Evolutionary conservation across 73 alveolate species (phyloP).

Genomic region (Blepharisma japonicum): DNA sequence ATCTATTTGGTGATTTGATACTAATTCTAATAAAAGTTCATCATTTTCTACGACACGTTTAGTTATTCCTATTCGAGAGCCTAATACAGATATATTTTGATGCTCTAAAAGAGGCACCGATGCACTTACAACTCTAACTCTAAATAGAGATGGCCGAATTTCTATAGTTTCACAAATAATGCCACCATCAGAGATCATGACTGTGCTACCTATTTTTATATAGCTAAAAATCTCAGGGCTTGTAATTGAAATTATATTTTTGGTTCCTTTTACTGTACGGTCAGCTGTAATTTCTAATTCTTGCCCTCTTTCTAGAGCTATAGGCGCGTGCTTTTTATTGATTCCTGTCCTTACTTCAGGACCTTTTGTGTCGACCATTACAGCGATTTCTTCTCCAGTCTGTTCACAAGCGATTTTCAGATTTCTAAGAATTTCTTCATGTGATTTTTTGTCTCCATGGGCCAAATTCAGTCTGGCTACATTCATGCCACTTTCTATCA

Average conservation of each 20-base stretch:
- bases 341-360: slow-evolving; percentile 88
- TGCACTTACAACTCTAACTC: slow-evolving; percentile 53
- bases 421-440: slow-evolving; percentile 42
- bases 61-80: slow-evolving; percentile 77
- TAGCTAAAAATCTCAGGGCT: slow-evolving; percentile 57
- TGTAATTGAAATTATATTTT: slow-evolving; percentile 61
- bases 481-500: slow-evolving; percentile 92
- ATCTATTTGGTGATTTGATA: slow-evolving; percentile 52
- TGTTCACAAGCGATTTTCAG: slow-evolving; percentile 49
- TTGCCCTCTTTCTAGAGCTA: background rate
- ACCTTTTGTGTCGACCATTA: slow-evolving; percentile 88
- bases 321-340: slow-evolving; percentile 48
- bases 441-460: slow-evolving; percentile 86
- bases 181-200: slow-evolving; percentile 78
- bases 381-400: slow-evolving; percentile 48
- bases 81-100: slow-evolving; percentile 81
- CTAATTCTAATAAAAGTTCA: slow-evolving; percentile 84
- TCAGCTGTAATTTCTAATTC: slow-evolving; percentile 48
- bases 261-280: slow-evolving; percentile 63
- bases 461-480: slow-evolving; percentile 93
- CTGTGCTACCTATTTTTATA: slow-evolving; percentile 57
- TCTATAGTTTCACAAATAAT: slow-evolving; percentile 65
- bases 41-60: slow-evolving; percentile 92
- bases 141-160: slow-evolving; percentile 47
- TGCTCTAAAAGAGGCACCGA: slow-evolving; percentile 66